Base-by-base conservation (phyloP, 2,329 filamentous ascomycete genomes). In the Allantophomopsis lycopodina region DNA sequence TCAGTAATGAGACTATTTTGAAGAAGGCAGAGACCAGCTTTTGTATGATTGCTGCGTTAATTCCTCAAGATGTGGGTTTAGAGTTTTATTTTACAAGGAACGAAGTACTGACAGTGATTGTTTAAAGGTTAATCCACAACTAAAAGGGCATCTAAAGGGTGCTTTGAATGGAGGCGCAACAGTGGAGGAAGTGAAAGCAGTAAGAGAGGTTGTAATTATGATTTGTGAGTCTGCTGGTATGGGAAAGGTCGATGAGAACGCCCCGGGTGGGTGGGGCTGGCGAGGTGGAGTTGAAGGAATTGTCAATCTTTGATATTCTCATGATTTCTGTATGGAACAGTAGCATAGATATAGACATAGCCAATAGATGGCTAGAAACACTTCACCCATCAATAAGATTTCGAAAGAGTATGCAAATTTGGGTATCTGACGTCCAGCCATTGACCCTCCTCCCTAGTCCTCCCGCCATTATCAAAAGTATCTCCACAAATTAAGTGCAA, bases 121-220 rank as follows among this genome's bases (percentile, higher is more conserved):
- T 28, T 5, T 28, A 12, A 28, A 66, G 65, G 61, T 69, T 14
- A 70, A 71, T 42, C 63, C 66, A 5, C 68, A 71, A 45, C 51
- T 71, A 36, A 71, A 71, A 45, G 68, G 68, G 4, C 69, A 72
- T 54, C 56, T 71, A 13, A 61, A 58, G 46, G 68, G 67, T 3
- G 64, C 66, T 1, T 45, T 71, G 18, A 70, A 70, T 44, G 63
- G 63, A 39, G 68, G 68, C 3, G 67, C 66, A 28, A 63, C 61
- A 2, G 55, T 61, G 17, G 65, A 64, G 23, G 60, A 71, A 49
- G 66, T 71, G 10, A 58, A 56, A 44, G 67, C 67, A 3, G 65
- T 71, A 16, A 59, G 66, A 39, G 57, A 61, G 20, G 48, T 66
- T 23, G 59, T 63, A 7, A 61, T 70, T 14, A 50, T 56, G 39